A percentile compares a stretch with the other conserved stretches of the same genome.
Conservation (phyloP, 106 monocot genomes). For the Vanilla planifolia region DNA sequence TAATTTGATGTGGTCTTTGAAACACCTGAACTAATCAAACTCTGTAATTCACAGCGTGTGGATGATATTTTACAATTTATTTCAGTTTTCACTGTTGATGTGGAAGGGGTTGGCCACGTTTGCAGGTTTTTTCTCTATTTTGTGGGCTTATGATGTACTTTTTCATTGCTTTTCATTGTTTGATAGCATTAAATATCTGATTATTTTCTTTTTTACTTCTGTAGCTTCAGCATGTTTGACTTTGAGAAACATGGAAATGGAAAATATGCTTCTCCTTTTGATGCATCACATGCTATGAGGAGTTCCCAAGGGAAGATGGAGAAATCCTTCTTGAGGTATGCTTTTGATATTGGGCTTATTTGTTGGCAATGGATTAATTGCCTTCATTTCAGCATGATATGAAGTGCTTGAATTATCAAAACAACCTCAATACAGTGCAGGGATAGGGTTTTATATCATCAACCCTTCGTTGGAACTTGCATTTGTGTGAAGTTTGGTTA, state of each 20-base stretch:
- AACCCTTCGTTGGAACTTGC: too few relatives aligned
- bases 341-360: neutral
- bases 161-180: neutral
- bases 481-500: too few relatives aligned
- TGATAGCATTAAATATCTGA: neutral
- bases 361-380: too few relatives aligned
- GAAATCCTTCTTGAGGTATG: constrained; percentile 97
- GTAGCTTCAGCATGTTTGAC: constrained; percentile 84
- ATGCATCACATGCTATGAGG: constrained; percentile 45
- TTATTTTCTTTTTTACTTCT: constrained; percentile 5
- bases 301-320: constrained; percentile 99
- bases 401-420: too few relatives aligned
- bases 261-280: constrained; percentile 84
- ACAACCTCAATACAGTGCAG: too few relatives aligned
- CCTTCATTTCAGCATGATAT: too few relatives aligned
- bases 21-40: neutral
- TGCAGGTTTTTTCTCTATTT: constrained; percentile 63
- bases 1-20: neutral
- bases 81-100: constrained; percentile 79
- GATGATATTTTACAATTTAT: constrained; percentile 87
- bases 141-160: neutral
- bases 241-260: constrained; percentile 88
- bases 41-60: constrained; percentile 48
- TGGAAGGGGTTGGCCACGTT: constrained; percentile 96
- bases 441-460: too few relatives aligned